phyloP scores from a whole-genome alignment of 805 yeast genomes.

The Metschnikowia lochheadii region DNA sequence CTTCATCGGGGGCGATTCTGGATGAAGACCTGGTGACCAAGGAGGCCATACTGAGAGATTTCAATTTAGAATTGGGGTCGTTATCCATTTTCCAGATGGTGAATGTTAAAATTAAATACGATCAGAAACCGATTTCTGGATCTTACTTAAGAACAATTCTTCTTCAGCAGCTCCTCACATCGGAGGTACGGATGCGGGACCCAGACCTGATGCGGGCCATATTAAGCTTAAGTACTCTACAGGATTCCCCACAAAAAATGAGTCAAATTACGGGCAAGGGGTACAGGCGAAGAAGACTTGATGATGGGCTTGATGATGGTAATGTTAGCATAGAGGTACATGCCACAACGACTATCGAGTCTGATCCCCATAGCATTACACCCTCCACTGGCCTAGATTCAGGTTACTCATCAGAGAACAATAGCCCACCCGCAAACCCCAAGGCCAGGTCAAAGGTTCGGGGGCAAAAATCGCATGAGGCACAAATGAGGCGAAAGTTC shows the following conservation, averaged over 20 bases:
- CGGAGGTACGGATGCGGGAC: slow-evolving; percentile 4
- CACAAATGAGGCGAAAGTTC: slow-evolving; percentile 4
- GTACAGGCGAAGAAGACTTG: slow-evolving; percentile 3
- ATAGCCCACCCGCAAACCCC: neutral
- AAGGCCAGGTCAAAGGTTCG: neutral
- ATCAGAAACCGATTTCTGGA: no score
- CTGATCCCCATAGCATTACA: neutral
- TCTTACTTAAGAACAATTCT: neutral
- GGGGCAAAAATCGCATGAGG: neutral
- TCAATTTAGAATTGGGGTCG: no score
- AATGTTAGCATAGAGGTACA: neutral
- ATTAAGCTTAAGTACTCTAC: no score
- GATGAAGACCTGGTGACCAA: slow-evolving; percentile 12
- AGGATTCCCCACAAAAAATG: neutral
- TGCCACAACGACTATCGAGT: neutral
- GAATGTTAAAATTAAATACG: neutral
- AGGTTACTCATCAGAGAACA: neutral
- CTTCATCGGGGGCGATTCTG: slow-evolving; percentile 25
- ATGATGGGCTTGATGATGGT: slow-evolving; percentile 1
- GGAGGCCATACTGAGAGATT: neutral
- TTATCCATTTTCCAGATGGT: neutral
- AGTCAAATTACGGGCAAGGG: slow-evolving; percentile 6
- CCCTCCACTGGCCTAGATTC: neutral
- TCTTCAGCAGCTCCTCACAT: neutral
- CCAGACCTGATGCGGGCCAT: neutral